phyloP scores from a whole-genome alignment of 352 stramenopile genomes.

The Aphanomyces stellatus region DNA sequence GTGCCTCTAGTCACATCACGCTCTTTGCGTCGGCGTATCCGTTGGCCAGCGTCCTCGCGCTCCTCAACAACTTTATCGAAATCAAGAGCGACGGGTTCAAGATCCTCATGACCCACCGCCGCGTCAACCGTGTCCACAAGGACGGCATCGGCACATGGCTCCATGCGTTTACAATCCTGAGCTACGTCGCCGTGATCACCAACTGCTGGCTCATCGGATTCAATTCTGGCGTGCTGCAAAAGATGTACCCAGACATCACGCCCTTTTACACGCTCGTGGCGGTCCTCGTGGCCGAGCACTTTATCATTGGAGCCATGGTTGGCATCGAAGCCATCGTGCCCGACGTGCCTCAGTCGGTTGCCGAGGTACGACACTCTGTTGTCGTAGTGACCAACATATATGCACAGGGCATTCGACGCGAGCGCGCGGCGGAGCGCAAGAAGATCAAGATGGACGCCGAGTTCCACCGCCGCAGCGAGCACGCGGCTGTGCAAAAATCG shows the following conservation, averaged over 20 bases:
- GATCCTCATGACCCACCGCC: slow-evolving; percentile 76
- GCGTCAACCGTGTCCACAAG: slow-evolving; percentile 48
- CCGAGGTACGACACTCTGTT: background rate
- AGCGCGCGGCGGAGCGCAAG: slow-evolving; percentile 53
- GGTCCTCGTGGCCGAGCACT: slow-evolving; percentile 58
- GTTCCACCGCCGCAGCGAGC: slow-evolving; percentile 33
- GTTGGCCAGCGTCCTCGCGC: slow-evolving; percentile 86
- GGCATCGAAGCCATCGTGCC: slow-evolving; percentile 73
- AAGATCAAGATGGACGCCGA: slow-evolving; percentile 66
- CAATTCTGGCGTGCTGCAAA: slow-evolving; percentile 75
- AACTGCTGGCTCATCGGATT: slow-evolving; percentile 93
- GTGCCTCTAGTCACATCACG: slow-evolving; percentile 76
- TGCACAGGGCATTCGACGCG: slow-evolving; percentile 54
- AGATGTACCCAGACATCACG: slow-evolving; percentile 53
- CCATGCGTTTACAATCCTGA: slow-evolving; percentile 82
- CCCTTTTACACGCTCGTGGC: slow-evolving; percentile 46
- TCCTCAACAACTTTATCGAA: slow-evolving; percentile 93
- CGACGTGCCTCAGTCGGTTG: slow-evolving; percentile 48
- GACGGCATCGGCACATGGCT: slow-evolving; percentile 91
- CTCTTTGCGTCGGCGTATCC: slow-evolving; percentile 92
- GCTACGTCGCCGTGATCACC: slow-evolving; percentile 88
- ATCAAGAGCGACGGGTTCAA: slow-evolving; percentile 95
- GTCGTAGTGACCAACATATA: slow-evolving; percentile 22
- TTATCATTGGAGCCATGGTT: slow-evolving; percentile 70
- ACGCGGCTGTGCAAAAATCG: background rate